Percentiles rank a stretch among this genome's conserved stretches.
These are phyloP conservation scores for Volutella citrinella DNA, from an alignment of 2,329 filamentous ascomycete genomes.

Conservation along the genomic window DNA sequence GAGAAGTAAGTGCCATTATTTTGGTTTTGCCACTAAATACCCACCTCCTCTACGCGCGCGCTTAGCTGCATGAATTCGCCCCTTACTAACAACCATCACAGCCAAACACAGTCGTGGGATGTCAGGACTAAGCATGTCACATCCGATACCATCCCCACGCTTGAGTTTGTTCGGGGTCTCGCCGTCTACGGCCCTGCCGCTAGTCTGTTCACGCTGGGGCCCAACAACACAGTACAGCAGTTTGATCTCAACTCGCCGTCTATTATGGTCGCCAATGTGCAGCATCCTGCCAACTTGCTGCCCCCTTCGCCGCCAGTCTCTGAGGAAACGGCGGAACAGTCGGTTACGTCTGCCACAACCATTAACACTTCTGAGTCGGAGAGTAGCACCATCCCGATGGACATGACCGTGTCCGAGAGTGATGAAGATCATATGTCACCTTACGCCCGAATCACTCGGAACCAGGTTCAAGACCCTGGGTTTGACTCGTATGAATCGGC, in stretches of 20 bases:
- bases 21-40: constrained; percentile 17
- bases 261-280: constrained; percentile 79
- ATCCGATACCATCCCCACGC: constrained; percentile 81
- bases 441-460: constrained; percentile 70
- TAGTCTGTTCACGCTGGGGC: constrained; percentile 86
- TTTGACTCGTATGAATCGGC: constrained; percentile 59
- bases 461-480: constrained; percentile 61
- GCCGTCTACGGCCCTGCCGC: constrained; percentile 87
- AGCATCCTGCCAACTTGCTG: constrained; percentile 75
- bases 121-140: constrained; percentile 97
- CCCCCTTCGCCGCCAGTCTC: constrained; percentile 82
- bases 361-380: constrained; percentile 53
- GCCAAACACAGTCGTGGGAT: constrained; percentile 93
- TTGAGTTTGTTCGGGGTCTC: constrained; percentile 76
- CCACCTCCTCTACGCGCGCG: constrained; percentile 42
- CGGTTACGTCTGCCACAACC: constrained; percentile 43
- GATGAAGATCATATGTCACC: constrained; percentile 78
- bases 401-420: constrained; percentile 64
- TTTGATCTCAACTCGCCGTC: constrained; percentile 86
- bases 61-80: constrained; percentile 34
- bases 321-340: constrained; percentile 62
- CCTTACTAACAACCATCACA: constrained; percentile 39
- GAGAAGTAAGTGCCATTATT: constrained; percentile 69
- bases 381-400: constrained; percentile 52
- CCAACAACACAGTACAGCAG: constrained; percentile 87